Base-by-base conservation (phyloP, 169 alveolate species). In the Theileria parva region DNA sequence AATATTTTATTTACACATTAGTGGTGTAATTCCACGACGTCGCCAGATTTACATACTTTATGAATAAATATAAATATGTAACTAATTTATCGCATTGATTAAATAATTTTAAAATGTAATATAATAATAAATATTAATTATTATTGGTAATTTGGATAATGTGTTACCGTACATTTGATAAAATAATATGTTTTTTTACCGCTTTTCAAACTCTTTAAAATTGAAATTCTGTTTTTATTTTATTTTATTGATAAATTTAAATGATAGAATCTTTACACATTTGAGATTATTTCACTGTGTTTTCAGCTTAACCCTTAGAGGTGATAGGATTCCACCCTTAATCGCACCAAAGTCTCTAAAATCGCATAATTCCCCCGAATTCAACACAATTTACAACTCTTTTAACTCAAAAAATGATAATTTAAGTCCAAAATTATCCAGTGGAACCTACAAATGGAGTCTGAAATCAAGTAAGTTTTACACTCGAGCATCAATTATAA, bases 261-360 rank as follows among this genome's bases (percentile, higher is more conserved):
- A 21, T 55, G 64, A 4, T 21, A 21, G 64, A 55, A n/a, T 55
- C 64, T 21, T 55, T 55, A 55, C 64, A 55, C 64, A 55, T 55
- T 55, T 55, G 64, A 55, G 64, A 21, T 11, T 55, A 55, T 55
- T 21, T 4, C 21, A 4, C 64, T 55, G 4, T 55, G 64, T 55
- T 55, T 55, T 15, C 7, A 21, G 64, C 5, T 55, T 55, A 55
- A 55, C 21, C 7, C 5, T 55, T 55, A 17, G 27, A 15, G 64
- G 9, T 55, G 9, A 55, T 55, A 55, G 27, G 64, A n/a, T 55
- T n/a, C 64, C 27, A 55, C 64, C 3, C 7, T 11, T 21, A n/a
- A 55, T 21, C 21, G 21, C 21, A 4, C 27, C 4, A 17, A 11
- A 55, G 5, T 55, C 21, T 15, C 12, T 55, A 55, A 55, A 55